These are phyloP conservation scores for Chionographis japonica DNA, from an alignment of 106 monocot genomes.

Conservation along the genomic window DNA sequence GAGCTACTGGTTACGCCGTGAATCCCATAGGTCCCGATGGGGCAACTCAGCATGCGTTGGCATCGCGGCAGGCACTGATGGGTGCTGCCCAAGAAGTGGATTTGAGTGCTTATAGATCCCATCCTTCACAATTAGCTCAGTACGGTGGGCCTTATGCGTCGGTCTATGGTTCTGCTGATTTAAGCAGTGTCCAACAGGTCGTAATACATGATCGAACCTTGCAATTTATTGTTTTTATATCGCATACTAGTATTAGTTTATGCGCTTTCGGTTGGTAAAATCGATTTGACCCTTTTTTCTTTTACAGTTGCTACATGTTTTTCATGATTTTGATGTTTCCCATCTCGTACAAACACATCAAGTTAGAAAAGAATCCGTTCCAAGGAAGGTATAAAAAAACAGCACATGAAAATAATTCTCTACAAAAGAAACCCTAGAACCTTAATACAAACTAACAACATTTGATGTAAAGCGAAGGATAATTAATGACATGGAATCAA, in stretches of 20 bases:
- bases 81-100: constrained; percentile 49
- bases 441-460: no score
- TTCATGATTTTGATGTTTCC: not conserved
- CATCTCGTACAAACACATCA: not conserved
- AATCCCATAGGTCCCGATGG: constrained; percentile 23
- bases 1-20: constrained; percentile 23
- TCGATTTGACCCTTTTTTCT: no score
- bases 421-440: no score
- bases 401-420: no score
- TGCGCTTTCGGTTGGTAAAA: no score
- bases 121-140: constrained; percentile 51
- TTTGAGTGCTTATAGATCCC: constrained; percentile 41
- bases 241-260: no score
- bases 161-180: constrained; percentile 63
- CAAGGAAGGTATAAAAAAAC: no score
- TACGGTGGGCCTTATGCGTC: constrained; percentile 72
- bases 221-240: no score
- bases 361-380: no score
- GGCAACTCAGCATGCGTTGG: constrained; percentile 19
- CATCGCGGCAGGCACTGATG: constrained; percentile 33
- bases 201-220: not conserved
- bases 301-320: not conserved
- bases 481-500: no score
- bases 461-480: no score
- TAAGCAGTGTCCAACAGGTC: constrained; percentile 61